Conservation (phyloP, 805 yeast species). For the Yarrowia bubula region DNA sequence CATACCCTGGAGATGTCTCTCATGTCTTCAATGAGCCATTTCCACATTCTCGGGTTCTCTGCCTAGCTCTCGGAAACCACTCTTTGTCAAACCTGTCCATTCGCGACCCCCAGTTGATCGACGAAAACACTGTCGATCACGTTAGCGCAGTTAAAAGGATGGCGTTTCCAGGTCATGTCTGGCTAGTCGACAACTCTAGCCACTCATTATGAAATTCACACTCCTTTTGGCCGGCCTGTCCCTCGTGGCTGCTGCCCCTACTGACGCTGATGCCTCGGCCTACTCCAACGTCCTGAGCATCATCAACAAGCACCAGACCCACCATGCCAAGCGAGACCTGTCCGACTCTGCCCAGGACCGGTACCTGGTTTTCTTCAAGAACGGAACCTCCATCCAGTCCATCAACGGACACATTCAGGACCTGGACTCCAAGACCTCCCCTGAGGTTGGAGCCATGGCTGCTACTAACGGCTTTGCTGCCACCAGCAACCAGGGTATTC, state of each 20-base stretch:
- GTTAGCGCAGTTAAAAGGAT: slow-evolving; percentile 9
- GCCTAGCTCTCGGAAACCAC: too few relatives aligned
- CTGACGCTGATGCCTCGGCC: slow-evolving; percentile 14
- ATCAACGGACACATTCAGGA: slow-evolving; percentile 15
- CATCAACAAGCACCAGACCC: slow-evolving; percentile 20
- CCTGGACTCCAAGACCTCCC: not conserved
- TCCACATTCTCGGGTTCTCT: too few relatives aligned
- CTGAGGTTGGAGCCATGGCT: slow-evolving; percentile 9
- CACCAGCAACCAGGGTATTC: slow-evolving; percentile 14
- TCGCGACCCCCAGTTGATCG: slow-evolving; percentile 18
- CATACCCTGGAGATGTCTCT: not conserved
- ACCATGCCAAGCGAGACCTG: slow-evolving; percentile 18
- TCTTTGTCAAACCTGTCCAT: not conserved
- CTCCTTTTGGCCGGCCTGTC: slow-evolving; percentile 22
- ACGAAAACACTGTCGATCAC: slow-evolving; percentile 26
- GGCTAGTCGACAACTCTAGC: not conserved
- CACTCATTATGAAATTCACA: slow-evolving; percentile 22
- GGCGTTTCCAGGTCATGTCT: not conserved
- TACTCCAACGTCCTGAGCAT: slow-evolving; percentile 16
- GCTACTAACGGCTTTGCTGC: slow-evolving; percentile 9
- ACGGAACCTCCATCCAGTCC: slow-evolving; percentile 9
- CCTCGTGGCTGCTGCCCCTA: slow-evolving; percentile 17
- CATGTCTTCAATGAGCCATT: not conserved
- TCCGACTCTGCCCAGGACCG: slow-evolving; percentile 6
- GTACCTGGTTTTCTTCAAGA: slow-evolving; percentile 22